Conservation (phyloP, 805 yeast genomes). For the Lipomyces sp. region DNA sequence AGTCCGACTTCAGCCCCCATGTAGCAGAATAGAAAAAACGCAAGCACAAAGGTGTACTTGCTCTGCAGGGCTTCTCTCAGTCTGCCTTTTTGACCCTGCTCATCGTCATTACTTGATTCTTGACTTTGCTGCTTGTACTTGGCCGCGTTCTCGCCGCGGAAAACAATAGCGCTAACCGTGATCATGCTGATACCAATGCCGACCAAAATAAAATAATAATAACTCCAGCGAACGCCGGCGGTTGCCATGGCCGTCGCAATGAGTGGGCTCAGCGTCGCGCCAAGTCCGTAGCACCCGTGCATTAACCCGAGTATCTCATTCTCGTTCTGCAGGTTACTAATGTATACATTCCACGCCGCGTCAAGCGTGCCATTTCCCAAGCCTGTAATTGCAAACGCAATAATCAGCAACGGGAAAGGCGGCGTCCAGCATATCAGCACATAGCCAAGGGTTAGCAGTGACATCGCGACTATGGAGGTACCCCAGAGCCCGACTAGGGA, state of each 20-base stretch:
- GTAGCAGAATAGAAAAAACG: slow-evolving; percentile 57
- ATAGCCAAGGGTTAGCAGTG: slow-evolving; percentile 43
- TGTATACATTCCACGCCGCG: slow-evolving; percentile 53
- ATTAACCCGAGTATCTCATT: slow-evolving; percentile 58
- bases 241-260: slow-evolving; percentile 57
- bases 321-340: slow-evolving; percentile 49
- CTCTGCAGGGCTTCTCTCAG: slow-evolving; percentile 33
- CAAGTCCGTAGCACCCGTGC: slow-evolving; percentile 73
- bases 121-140: slow-evolving; percentile 5
- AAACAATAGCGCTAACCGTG: slow-evolving; percentile 43
- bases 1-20: slow-evolving; percentile 67
- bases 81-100: not conserved
- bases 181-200: slow-evolving; percentile 41
- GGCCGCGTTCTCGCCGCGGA: slow-evolving; percentile 37
- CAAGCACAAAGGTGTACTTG: slow-evolving; percentile 46
- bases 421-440: slow-evolving; percentile 49
- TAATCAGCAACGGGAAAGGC: slow-evolving; percentile 48
- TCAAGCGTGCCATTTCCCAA: slow-evolving; percentile 50
- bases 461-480: slow-evolving; percentile 42
- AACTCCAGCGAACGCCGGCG: slow-evolving; percentile 52
- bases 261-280: slow-evolving; percentile 70
- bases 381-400: slow-evolving; percentile 55
- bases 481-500: slow-evolving; percentile 42
- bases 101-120: slow-evolving; percentile 6
- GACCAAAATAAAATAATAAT: slow-evolving; percentile 48